phyloP scores from a whole-genome alignment of 2,329 filamentous ascomycete genomes.

The Cladosporium cucumerinum region DNA sequence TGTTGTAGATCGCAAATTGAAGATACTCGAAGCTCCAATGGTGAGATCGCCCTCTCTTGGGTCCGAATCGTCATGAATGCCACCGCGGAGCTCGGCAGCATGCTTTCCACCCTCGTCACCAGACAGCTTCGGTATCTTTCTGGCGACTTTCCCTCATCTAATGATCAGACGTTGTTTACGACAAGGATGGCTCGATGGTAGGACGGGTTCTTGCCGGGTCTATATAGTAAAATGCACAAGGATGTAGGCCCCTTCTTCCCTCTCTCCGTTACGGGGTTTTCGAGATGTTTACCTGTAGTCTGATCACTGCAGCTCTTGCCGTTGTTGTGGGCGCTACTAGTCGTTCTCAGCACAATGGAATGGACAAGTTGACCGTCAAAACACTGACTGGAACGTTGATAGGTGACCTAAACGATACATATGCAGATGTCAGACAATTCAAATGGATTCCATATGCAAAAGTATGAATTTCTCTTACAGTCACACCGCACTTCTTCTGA shows the following conservation, averaged over 20 bases:
- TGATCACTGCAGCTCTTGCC: neutral
- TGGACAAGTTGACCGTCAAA: neutral
- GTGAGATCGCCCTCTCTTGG: neutral
- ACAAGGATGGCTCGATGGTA: no score
- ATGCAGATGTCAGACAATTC: conserved; percentile 20
- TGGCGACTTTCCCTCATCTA: no score
- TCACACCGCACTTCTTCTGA: neutral
- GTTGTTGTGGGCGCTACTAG: neutral
- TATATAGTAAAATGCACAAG: neutral
- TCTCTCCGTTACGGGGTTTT: neutral
- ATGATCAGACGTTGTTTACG: neutral
- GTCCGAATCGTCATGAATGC: neutral
- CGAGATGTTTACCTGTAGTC: neutral
- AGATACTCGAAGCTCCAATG: neutral
- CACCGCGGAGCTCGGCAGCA: neutral
- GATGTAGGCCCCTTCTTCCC: neutral
- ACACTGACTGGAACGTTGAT: conserved; percentile 18
- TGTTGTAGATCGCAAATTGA: no score
- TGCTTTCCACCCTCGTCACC: neutral
- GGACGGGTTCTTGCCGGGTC: neutral
- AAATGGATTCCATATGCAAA: conserved; percentile 19
- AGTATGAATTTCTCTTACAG: neutral
- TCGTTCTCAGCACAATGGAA: neutral
- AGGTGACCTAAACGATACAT: conserved; percentile 18
- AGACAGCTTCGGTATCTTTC: no score